Conservation (phyloP, 352 stramenopile species). For the Globisporangium recalcitrans region DNA sequence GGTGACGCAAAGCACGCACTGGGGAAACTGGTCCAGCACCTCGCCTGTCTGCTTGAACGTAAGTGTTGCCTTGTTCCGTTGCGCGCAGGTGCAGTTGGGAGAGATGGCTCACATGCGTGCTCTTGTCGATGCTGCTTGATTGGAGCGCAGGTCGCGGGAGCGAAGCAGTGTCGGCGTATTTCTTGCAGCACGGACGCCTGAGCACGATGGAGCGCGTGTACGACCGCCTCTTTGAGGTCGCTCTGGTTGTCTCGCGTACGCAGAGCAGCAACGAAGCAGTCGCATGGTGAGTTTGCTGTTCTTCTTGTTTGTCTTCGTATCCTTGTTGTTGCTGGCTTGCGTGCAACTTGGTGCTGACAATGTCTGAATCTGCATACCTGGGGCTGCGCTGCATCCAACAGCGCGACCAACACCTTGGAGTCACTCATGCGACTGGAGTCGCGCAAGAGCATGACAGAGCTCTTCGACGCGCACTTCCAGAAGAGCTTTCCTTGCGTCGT, state of each 20-base stretch:
- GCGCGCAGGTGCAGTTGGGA: background rate
- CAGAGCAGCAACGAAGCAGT: conserved; percentile 5
- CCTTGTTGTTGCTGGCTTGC: conserved; percentile 5
- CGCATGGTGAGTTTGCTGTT: conserved; percentile 21
- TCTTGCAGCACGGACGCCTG: conserved; percentile 45
- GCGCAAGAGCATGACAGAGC: conserved; percentile 8
- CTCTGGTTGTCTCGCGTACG: conserved; percentile 21
- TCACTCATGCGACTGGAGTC: conserved; percentile 26
- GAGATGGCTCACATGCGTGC: background rate
- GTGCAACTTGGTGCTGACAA: background rate
- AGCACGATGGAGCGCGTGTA: conserved; percentile 33
- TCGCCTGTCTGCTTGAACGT: conserved; percentile 45
- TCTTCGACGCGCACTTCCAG: conserved; percentile 33
- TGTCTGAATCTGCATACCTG: background rate
- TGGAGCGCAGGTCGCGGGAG: conserved; percentile 26
- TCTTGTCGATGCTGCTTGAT: background rate
- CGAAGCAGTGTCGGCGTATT: conserved; percentile 47
- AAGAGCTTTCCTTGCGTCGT: conserved; percentile 21
- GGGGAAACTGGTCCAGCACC: conserved; percentile 24
- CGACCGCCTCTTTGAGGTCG: conserved; percentile 41
- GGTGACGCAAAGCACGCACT: conserved; percentile 27
- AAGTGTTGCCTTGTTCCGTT: conserved; percentile 15
- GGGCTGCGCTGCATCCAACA: no score
- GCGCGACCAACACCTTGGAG: conserved; percentile 23
- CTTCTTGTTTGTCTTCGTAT: conserved; percentile 14